Evolutionary conservation across 164 flowering plant species (phyloP), one percentile per base, ranked within the genome.

Genomic region (Cinnamomum chago): DNA sequence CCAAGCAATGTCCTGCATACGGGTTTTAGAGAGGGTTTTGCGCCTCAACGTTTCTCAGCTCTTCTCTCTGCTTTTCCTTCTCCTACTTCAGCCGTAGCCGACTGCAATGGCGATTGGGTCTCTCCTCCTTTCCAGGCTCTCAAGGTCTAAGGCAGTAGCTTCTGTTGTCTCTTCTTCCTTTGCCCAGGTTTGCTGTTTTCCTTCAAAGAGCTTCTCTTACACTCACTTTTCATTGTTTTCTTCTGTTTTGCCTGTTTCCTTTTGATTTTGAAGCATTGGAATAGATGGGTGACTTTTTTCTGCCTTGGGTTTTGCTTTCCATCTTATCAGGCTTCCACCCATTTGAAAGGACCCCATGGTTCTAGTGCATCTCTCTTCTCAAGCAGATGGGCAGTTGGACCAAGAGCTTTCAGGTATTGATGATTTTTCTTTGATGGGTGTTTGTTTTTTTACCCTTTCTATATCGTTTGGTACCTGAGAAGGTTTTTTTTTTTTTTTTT

Each of bases 391-490:
- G 65, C 71, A 3, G 60, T 67, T 55, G 75, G 60, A 4, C 75
- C 75, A 66, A 76, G 79, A 67, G 72, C 71, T 33, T 76, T 76
- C 58, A 72, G 79, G 79, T 76, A 62, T 5, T 55, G 60, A 55
- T 24, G n/a, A 22, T 25, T 27, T 5, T 71, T 9, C 40, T 22
- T 25, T 52, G n/a, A 52, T 17, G 40, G 35, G 47, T 67, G n/a
- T 5, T 71, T 13, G 18, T 47, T 47, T 47, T 47, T 23, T 68
- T 11, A 27, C 20, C 20, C n/a, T 40, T 13, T 68, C n/a, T 40
- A n/a, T 20, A 30, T 40, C 25, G 5, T 15, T 68, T 28, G 25
- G 2, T 3, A 40, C 17, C 10, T 30, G 18, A 25, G 55, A 47
- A 13, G 10, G 2, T n/a, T 10, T 22, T 9, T 20, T 18, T 4